phyloP scores from a whole-genome alignment of 768 basidiomycete genomes.

The Lactarius pseudohatsudake region DNA sequence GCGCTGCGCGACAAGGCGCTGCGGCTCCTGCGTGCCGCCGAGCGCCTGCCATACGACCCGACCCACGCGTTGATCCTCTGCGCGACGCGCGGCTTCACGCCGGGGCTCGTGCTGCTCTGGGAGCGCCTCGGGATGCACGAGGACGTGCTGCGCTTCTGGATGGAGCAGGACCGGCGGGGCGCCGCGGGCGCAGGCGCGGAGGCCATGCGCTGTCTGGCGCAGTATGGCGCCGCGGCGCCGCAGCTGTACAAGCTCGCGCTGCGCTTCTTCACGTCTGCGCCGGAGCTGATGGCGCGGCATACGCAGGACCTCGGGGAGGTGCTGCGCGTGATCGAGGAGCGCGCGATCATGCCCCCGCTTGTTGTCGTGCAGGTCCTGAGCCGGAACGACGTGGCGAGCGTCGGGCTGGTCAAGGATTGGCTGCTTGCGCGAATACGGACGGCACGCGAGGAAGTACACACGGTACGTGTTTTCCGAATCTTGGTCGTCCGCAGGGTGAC shows the following conservation, averaged over 20 bases:
- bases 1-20: constrained; percentile 63
- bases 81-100: constrained; percentile 77
- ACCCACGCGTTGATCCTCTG: constrained; percentile 96
- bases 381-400: constrained; percentile 84
- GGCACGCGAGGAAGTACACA: constrained; percentile 73
- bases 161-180: constrained; percentile 59
- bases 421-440: constrained; percentile 74
- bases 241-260: constrained; percentile 86
- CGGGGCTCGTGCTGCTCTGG: constrained; percentile 87
- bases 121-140: constrained; percentile 96
- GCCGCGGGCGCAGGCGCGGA: constrained; percentile 39
- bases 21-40: constrained; percentile 60
- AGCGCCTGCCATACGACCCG: constrained; percentile 67
- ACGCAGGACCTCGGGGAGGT: constrained; percentile 67
- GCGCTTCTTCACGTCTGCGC: constrained; percentile 82
- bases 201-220: constrained; percentile 70
- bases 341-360: constrained; percentile 84
- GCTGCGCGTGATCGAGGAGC: constrained; percentile 75
- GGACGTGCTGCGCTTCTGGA: constrained; percentile 91
- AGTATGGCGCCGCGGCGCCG: constrained; percentile 70
- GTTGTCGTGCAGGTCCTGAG: constrained; percentile 86
- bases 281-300: constrained; percentile 71
- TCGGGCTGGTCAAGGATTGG: constrained; percentile 93
- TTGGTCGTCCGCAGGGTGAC: too few relatives aligned
- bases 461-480: constrained; percentile 43